Conservation (phyloP, 1,139 yeast genomes). For the Scheffersomyces illinoinensis region DNA sequence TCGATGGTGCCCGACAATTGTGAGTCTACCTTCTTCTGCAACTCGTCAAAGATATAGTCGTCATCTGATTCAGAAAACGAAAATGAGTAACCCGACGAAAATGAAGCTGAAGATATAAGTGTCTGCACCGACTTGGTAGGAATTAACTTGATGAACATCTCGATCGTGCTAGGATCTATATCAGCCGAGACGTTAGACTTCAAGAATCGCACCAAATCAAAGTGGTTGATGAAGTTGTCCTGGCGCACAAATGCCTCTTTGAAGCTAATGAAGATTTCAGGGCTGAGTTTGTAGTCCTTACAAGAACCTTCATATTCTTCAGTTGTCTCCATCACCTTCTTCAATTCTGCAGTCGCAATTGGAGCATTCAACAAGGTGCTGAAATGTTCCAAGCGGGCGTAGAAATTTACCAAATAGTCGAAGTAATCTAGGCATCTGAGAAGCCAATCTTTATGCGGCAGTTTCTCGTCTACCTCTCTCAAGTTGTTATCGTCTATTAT, state of each 20-base stretch:
- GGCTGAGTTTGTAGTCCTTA: background rate
- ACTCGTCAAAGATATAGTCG: slow-evolving; percentile 25
- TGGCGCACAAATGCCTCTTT: background rate
- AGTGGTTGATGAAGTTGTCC: slow-evolving; percentile 7
- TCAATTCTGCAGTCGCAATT: slow-evolving; percentile 8
- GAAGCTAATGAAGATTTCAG: background rate
- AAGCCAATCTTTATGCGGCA: slow-evolving; percentile 3
- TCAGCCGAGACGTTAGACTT: slow-evolving; percentile 8
- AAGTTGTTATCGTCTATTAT: background rate
- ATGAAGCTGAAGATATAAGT: slow-evolving; percentile 1
- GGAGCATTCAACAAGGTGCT: slow-evolving; percentile 9
- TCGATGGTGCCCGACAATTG: slow-evolving; percentile 24
- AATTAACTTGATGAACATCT: slow-evolving; percentile 13
- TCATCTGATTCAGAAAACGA: slow-evolving; percentile 9
- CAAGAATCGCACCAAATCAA: slow-evolving; percentile 12
- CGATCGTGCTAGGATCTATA: slow-evolving; percentile 8
- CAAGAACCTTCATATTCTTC: background rate
- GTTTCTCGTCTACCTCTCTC: background rate
- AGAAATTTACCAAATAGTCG: slow-evolving; percentile 14
- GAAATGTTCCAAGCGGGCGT: slow-evolving; percentile 17
- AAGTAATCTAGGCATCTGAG: slow-evolving; percentile 11
- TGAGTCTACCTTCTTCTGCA: slow-evolving; percentile 20
- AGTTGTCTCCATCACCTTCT: slow-evolving; percentile 8
- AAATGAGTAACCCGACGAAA: slow-evolving; percentile 3
- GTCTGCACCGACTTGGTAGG: slow-evolving; percentile 9